These are phyloP conservation scores for Stromatinia cepivora DNA, from an alignment of 2,329 filamentous ascomycete genomes.

Conservation along the genomic window DNA sequence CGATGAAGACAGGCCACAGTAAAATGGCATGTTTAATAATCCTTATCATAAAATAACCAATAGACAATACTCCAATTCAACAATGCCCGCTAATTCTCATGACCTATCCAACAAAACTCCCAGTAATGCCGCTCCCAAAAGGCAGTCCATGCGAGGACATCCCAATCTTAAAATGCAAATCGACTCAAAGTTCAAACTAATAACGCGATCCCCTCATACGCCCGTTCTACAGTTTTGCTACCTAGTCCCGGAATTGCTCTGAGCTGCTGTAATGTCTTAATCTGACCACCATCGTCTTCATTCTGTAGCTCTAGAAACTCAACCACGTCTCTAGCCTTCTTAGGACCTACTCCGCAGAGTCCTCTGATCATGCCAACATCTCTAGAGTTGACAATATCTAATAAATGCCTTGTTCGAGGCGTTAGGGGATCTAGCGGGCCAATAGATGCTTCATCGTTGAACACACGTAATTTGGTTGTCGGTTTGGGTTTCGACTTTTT, in stretches of 20 bases:
- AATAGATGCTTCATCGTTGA: constrained; percentile 44
- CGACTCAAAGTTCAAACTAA: constrained; percentile 29
- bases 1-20: background rate
- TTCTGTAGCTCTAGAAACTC: constrained; percentile 53
- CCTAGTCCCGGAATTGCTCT: constrained; percentile 58
- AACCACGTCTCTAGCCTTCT: constrained; percentile 65
- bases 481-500: constrained; percentile 40
- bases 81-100: constrained; percentile 15
- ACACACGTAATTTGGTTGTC: constrained; percentile 38
- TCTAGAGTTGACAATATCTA: constrained; percentile 72
- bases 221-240: constrained; percentile 56
- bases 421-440: constrained; percentile 44
- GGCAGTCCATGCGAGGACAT: constrained; percentile 27
- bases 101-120: constrained; percentile 25
- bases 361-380: constrained; percentile 65
- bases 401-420: constrained; percentile 57
- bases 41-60: constrained; percentile 3
- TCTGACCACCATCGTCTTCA: constrained; percentile 45
- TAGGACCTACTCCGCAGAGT: constrained; percentile 69
- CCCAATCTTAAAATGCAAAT: constrained; percentile 9
- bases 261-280: constrained; percentile 54
- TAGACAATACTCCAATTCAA: constrained; percentile 21
- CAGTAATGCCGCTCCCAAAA: constrained; percentile 3
- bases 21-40: background rate
- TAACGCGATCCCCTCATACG: constrained; percentile 43